A percentile compares a stretch with the other conserved stretches of the same genome.
Evolutionary conservation across 179 eudicot genomes (phyloP).

Genomic region (Nepenthes alata): DNA sequence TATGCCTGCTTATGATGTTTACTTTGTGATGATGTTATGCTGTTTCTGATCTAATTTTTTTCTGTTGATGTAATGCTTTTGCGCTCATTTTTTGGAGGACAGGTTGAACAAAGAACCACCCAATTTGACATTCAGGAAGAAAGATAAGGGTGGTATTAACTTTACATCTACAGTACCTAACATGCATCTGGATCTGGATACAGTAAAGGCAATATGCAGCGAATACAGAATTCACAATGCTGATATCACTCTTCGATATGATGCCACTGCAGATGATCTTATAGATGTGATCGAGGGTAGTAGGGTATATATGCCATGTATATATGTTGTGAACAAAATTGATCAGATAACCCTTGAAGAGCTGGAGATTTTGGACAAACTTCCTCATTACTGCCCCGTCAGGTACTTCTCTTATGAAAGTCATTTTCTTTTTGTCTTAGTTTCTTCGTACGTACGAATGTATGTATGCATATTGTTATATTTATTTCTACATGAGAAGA

Average conservation of each 20-base stretch:
- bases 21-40: too few species aligned
- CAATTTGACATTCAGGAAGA: conserved; percentile 79
- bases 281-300: conserved; percentile 98
- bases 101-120: conserved; percentile 99
- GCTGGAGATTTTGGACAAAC: conserved; percentile 87
- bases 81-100: conserved; percentile 6
- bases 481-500: too few species aligned
- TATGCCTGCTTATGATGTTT: too few species aligned
- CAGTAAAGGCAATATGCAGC: conserved; percentile 92
- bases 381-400: conserved; percentile 98
- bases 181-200: conserved; percentile 87
- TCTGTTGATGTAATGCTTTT: not conserved
- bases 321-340: conserved; percentile 87
- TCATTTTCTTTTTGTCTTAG: not conserved
- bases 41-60: not conserved
- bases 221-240: conserved; percentile 98
- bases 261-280: conserved; percentile 99
- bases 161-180: conserved; percentile 86
- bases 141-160: conserved; percentile 96
- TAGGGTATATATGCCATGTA: conserved; percentile 88
- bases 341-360: conserved; percentile 98
- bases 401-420: conserved; percentile 35
- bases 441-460: not conserved
- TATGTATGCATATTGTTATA: too few species aligned
- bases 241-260: conserved; percentile 74